These are phyloP conservation scores for Lumnitzera littorea DNA, from an alignment of 345 rosid genomes.

Conservation along the genomic window DNA sequence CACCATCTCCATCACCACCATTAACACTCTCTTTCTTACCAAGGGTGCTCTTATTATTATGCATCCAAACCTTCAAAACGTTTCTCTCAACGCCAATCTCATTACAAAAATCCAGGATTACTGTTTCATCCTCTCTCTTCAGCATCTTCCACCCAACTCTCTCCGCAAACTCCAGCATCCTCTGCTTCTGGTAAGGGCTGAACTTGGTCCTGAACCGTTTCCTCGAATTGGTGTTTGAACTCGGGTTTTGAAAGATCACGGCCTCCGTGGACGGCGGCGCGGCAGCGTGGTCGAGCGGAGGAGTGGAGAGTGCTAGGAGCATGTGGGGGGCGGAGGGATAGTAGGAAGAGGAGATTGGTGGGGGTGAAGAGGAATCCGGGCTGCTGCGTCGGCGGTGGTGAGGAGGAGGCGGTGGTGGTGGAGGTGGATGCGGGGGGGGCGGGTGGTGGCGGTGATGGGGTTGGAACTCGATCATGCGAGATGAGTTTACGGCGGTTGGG, in stretches of 20 bases:
- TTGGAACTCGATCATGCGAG: constrained; percentile 22
- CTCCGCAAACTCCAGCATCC: constrained; percentile 10
- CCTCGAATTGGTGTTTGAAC: constrained; percentile 1
- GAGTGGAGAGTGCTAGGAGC: constrained; percentile 11
- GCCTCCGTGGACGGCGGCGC: constrained; percentile 11
- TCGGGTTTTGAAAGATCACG: background rate
- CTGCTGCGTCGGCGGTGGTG: constrained; percentile 1
- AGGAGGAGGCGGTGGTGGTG: constrained; percentile 6
- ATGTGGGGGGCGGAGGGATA: constrained; percentile 29
- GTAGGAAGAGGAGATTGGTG: constrained; percentile 30
- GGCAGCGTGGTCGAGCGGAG: background rate
- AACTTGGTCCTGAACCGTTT: constrained; percentile 24
- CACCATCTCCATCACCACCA: constrained; percentile 6
- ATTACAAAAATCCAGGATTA: background rate
- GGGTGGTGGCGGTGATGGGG: constrained; percentile 16
- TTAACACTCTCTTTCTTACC: constrained; percentile 10
- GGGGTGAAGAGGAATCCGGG: constrained; percentile 22
- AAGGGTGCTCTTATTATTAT: constrained; percentile 7
- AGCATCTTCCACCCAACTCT: constrained; percentile 2
- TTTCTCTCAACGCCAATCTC: background rate
- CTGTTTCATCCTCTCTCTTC: background rate
- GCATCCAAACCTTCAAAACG: constrained; percentile 4
- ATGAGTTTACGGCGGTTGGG: constrained; percentile 4
- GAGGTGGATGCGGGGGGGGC: constrained; percentile 9
- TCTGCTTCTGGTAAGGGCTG: constrained; percentile 18